These are phyloP conservation scores for Naganishia friedmannii DNA, from an alignment of 768 basidiomycete genomes.

Conservation along the genomic window DNA sequence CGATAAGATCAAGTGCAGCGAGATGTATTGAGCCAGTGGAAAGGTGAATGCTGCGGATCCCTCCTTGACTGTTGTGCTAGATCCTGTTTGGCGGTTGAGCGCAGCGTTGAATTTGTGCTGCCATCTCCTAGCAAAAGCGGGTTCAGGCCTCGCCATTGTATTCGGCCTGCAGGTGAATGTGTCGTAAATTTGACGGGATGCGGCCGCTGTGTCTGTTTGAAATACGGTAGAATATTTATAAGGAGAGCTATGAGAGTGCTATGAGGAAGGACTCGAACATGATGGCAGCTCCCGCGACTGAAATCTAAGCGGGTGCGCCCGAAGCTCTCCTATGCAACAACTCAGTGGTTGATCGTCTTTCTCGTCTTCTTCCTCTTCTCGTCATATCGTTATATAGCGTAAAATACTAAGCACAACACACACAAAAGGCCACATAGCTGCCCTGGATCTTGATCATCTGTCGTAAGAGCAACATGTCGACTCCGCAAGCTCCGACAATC, in stretches of 20 bases:
- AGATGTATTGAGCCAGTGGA: constrained; percentile 40
- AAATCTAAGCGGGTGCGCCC: background rate
- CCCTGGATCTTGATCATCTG: background rate
- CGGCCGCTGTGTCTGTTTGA: too few relatives aligned
- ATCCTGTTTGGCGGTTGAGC: background rate
- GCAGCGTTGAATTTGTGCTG: constrained; percentile 9
- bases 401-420: background rate
- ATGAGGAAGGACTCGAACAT: too few relatives aligned
- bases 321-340: background rate
- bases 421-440: background rate
- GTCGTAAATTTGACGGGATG: background rate
- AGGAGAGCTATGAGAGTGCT: too few relatives aligned
- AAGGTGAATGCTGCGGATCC: constrained; percentile 14
- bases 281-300: background rate
- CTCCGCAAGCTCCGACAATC: constrained; percentile 15
- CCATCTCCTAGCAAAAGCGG: constrained; percentile 9
- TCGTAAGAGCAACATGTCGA: background rate
- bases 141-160: constrained; percentile 4
- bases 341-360: background rate
- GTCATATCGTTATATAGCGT: background rate
- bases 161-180: background rate
- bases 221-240: too few relatives aligned
- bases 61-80: background rate
- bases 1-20: constrained; percentile 39
- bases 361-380: background rate